These are phyloP conservation scores for Gaeumannomyces sp. DNA, from an alignment of 2,329 filamentous ascomycete species.

Conservation along the genomic window DNA sequence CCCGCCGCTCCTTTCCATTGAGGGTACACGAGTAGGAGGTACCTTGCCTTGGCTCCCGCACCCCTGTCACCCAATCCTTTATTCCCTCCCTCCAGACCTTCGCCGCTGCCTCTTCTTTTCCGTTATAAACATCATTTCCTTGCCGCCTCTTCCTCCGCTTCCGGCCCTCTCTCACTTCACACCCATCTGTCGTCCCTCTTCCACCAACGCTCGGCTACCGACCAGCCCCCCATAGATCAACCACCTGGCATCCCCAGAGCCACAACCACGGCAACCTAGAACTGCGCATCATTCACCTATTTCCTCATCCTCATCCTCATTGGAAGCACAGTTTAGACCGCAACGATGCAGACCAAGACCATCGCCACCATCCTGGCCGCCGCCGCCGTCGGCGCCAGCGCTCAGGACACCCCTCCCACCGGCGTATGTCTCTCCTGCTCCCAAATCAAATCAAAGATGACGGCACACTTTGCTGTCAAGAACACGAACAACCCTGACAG, in stretches of 20 bases:
- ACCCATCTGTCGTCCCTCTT: neutral
- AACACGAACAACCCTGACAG: neutral
- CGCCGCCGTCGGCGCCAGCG: conserved; percentile 7
- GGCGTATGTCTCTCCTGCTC: conserved; percentile 5
- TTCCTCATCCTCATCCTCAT: neutral
- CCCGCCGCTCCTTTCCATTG: neutral
- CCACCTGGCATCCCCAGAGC: neutral
- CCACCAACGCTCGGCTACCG: neutral
- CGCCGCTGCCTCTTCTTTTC: neutral
- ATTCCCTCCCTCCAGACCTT: conserved; percentile 2
- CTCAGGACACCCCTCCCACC: conserved; percentile 4
- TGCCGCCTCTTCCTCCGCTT: neutral
- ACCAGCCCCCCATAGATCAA: neutral
- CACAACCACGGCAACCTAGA: neutral
- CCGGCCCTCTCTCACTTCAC: neutral
- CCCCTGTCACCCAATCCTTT: conserved; percentile 1
- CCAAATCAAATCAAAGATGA: neutral
- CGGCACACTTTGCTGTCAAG: neutral
- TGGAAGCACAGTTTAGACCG: neutral
- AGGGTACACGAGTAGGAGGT: neutral
- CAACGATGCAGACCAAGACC: conserved; percentile 9
- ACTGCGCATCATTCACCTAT: neutral
- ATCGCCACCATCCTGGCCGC: conserved; percentile 6
- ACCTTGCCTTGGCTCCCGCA: neutral
- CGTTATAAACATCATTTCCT: conserved; percentile 9